Percentiles rank a stretch among this genome's conserved stretches.
These are phyloP conservation scores for Aspergillus quadricinctus DNA, from an alignment of 2,329 filamentous ascomycete species.

Conservation along the genomic window DNA sequence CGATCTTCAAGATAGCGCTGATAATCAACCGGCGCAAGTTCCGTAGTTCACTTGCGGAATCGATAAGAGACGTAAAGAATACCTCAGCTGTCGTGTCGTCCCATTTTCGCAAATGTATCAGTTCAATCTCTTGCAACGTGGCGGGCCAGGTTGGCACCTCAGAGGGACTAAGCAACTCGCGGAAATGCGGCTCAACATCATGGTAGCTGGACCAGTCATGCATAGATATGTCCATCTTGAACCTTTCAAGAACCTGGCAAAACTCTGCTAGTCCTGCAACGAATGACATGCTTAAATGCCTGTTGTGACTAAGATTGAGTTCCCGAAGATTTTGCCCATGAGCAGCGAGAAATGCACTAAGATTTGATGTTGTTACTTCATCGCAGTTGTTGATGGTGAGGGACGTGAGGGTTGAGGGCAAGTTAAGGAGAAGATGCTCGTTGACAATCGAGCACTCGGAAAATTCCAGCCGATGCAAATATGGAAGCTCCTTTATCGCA, in stretches of 20 bases:
- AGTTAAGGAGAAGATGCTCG: constrained; percentile 59
- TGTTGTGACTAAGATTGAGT: constrained; percentile 72
- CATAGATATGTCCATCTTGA: constrained; percentile 76
- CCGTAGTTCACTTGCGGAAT: constrained; percentile 62
- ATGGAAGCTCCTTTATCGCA: constrained; percentile 55
- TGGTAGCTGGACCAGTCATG: constrained; percentile 64
- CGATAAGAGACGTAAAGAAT: constrained; percentile 74
- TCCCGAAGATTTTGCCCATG: constrained; percentile 65
- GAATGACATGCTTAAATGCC: constrained; percentile 71
- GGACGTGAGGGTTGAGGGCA: constrained; percentile 63
- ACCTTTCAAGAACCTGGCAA: constrained; percentile 66
- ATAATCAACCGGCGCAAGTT: constrained; percentile 67
- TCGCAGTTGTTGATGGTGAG: constrained; percentile 77
- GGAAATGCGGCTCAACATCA: constrained; percentile 72
- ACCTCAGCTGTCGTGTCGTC: constrained; percentile 63
- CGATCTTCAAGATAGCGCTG: constrained; percentile 71
- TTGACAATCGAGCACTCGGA: constrained; percentile 71
- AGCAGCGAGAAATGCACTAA: constrained; percentile 61
- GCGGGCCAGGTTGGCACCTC: constrained; percentile 76
- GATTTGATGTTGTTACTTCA: constrained; percentile 63
- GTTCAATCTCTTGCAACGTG: constrained; percentile 65
- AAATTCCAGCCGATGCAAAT: constrained; percentile 65
- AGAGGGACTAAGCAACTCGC: constrained; percentile 52
- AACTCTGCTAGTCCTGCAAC: constrained; percentile 59
- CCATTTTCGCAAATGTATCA: constrained; percentile 75